Percentiles rank a stretch among this genome's conserved stretches.
phyloP scores from a whole-genome alignment of 2,329 filamentous ascomycete species.

The Fonsecaea nubica region DNA sequence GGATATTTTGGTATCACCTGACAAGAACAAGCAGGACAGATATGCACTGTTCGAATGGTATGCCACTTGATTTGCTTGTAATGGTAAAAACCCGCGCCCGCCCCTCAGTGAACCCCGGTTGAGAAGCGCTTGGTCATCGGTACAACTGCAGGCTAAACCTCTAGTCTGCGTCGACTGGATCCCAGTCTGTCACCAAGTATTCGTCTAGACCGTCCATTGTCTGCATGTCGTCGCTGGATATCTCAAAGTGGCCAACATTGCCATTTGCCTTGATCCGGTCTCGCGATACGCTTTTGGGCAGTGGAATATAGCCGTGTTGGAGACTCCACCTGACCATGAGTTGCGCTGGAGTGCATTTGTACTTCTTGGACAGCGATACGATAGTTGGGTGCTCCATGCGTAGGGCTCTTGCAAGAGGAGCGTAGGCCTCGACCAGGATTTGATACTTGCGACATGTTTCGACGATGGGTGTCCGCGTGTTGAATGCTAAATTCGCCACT shows the following conservation, averaged over 20 bases:
- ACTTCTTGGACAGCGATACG: conserved; percentile 67
- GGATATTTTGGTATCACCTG: neutral
- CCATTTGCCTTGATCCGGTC: conserved; percentile 71
- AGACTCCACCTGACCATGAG: conserved; percentile 79
- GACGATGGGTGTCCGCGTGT: conserved; percentile 72
- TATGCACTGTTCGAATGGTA: neutral
- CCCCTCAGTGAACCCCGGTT: neutral
- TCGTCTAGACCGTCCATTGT: conserved; percentile 71
- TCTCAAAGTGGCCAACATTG: conserved; percentile 56
- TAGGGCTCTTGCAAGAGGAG: conserved; percentile 74
- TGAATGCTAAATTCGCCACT: conserved; percentile 62
- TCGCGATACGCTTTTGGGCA: conserved; percentile 73
- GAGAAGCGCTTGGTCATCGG: conserved; percentile 16
- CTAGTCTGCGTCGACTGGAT: conserved; percentile 37
- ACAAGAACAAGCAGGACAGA: neutral
- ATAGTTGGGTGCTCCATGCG: conserved; percentile 73
- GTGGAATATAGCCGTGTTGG: conserved; percentile 73
- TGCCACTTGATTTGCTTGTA: conserved; percentile 5
- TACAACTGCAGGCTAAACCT: conserved; percentile 1
- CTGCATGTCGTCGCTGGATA: conserved; percentile 44
- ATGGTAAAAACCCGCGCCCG: neutral
- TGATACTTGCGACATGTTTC: conserved; percentile 68
- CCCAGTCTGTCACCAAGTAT: conserved; percentile 73
- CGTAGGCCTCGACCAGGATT: conserved; percentile 80
- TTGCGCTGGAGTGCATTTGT: conserved; percentile 73